Evolutionary conservation across 768 basidiomycete species (phyloP).

Genomic region (Mycena alexandri): DNA sequence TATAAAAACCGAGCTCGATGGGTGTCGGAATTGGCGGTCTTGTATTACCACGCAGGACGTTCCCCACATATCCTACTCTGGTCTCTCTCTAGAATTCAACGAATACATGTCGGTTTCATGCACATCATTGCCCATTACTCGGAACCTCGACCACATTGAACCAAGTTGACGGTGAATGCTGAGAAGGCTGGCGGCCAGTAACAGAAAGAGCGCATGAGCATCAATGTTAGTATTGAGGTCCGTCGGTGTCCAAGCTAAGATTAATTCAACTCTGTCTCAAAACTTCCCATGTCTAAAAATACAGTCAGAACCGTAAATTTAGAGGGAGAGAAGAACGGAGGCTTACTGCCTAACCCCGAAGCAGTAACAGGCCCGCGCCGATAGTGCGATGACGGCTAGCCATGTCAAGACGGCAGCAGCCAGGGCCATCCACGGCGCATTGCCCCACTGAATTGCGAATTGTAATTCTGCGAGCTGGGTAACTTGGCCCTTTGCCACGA

Average conservation of each 20-base stretch:
- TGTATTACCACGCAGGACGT: neutral
- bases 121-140: no score
- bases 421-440: conserved; percentile 81
- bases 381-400: conserved; percentile 71
- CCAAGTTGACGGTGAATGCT: no score
- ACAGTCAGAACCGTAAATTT: neutral
- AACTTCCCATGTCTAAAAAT: conserved; percentile 31
- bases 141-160: no score
- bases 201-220: no score
- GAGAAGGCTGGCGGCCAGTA: no score
- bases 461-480: conserved; percentile 48
- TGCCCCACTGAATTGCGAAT: conserved; percentile 70
- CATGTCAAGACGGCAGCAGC: conserved; percentile 67
- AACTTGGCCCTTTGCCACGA: conserved; percentile 63
- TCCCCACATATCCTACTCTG: no score
- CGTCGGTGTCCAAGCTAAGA: neutral
- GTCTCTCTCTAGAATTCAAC: neutral
- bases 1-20: neutral
- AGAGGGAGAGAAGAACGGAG: neutral
- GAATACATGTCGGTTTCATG: neutral
- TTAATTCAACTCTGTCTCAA: conserved; percentile 9
- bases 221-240: no score
- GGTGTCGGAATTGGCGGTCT: neutral
- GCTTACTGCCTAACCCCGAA: conserved; percentile 69
- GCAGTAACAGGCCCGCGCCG: conserved; percentile 75